A percentile compares a stretch with the other conserved stretches of the same genome.
These are phyloP conservation scores for Amanita rubescens DNA, from an alignment of 768 basidiomycete genomes.

Conservation along the genomic window DNA sequence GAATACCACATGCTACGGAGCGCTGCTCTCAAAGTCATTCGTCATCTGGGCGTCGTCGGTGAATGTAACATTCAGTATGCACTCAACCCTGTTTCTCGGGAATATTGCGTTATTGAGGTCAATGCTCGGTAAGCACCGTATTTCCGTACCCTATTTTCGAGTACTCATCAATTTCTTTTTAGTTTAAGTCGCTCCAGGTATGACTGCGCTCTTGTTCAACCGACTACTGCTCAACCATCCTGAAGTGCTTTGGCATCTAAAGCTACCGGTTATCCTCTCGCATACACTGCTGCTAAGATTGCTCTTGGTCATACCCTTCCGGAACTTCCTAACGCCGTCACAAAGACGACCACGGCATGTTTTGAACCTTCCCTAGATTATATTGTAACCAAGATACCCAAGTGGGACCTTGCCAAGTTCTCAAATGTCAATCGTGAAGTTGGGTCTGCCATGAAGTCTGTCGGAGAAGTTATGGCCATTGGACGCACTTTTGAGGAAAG, in stretches of 20 bases:
- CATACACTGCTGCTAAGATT: slow-evolving; percentile 98
- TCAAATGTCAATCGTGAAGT: slow-evolving; percentile 89
- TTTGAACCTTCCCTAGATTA: slow-evolving; percentile 99
- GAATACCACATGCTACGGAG: slow-evolving; percentile 99
- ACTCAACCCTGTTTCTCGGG: slow-evolving; percentile 83
- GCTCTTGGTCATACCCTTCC: slow-evolving; percentile 96
- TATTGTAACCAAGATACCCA: slow-evolving; percentile 99
- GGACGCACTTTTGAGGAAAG: slow-evolving; percentile 98
- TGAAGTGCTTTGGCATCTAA: slow-evolving; percentile 91
- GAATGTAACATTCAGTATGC: slow-evolving; percentile 99
- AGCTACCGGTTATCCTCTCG: slow-evolving; percentile 97
- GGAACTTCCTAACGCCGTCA: slow-evolving; percentile 97
- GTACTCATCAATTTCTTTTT: slow-evolving; percentile 4
- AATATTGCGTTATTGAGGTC: slow-evolving; percentile 98
- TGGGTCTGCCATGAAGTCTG: slow-evolving; percentile 98
- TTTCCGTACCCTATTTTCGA: slow-evolving; percentile 2
- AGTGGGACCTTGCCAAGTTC: slow-evolving; percentile 99
- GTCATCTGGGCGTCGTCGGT: slow-evolving; percentile 87
- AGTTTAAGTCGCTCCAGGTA: slow-evolving; percentile 78
- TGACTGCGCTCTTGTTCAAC: slow-evolving; percentile 9
- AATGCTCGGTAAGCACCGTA: slow-evolving; percentile 68
- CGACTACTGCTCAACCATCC: slow-evolving; percentile 2
- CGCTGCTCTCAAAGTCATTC: slow-evolving; percentile 92
- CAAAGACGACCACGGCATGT: slow-evolving; percentile 98
- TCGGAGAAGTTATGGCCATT: slow-evolving; percentile 99